These are phyloP conservation scores for Globisporangium takayamanum DNA, from an alignment of 352 stramenopile species.

Conservation along the genomic window DNA sequence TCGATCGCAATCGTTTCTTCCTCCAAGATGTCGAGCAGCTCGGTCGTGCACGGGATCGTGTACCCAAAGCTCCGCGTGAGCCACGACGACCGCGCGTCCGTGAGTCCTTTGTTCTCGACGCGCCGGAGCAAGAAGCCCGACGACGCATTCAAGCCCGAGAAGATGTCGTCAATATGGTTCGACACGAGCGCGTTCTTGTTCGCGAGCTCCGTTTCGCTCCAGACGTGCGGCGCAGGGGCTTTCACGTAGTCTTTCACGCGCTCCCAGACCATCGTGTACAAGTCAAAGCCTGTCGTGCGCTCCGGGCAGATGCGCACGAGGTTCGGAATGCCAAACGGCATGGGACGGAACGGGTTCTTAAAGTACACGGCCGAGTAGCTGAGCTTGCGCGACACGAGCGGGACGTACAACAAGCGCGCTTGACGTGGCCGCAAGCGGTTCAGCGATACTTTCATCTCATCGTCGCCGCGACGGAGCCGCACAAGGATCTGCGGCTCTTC, in stretches of 20 bases:
- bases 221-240: slow-evolving; percentile 29
- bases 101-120: slow-evolving; percentile 80
- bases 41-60: slow-evolving; percentile 72
- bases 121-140: slow-evolving; percentile 77
- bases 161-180: slow-evolving; percentile 79
- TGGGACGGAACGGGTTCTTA: slow-evolving; percentile 84
- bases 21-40: slow-evolving; percentile 73
- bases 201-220: slow-evolving; percentile 22
- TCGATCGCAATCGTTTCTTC: slow-evolving; percentile 86
- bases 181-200: slow-evolving; percentile 32
- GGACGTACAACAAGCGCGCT: slow-evolving; percentile 71
- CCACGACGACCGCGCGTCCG: slow-evolving; percentile 72
- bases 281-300: slow-evolving; percentile 62
- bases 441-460: slow-evolving; percentile 66
- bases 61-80: slow-evolving; percentile 74
- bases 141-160: slow-evolving; percentile 60
- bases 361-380: slow-evolving; percentile 86
- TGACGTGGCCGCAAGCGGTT: slow-evolving; percentile 62
- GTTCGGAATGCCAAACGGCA: slow-evolving; percentile 82
- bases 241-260: slow-evolving; percentile 80
- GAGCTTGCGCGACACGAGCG: slow-evolving; percentile 76
- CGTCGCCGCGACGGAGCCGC: slow-evolving; percentile 55
- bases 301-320: slow-evolving; percentile 84
- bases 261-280: slow-evolving; percentile 82
- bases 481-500: slow-evolving; percentile 50